Evolutionary conservation across 257 asterid species (phyloP).

Genomic region (Salvia hispanica): DNA sequence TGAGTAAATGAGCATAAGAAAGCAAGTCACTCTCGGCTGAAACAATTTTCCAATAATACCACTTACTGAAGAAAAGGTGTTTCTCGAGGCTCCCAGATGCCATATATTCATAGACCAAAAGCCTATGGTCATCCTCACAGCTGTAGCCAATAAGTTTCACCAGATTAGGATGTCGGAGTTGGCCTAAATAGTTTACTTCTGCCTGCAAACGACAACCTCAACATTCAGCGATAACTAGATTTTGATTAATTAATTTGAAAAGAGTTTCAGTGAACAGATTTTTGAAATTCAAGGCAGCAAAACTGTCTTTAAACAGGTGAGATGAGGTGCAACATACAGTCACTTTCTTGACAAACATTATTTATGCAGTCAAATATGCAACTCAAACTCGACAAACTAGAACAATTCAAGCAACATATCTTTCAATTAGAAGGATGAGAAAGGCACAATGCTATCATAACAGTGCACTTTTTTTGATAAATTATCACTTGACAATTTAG

Average conservation of each 20-base stretch:
- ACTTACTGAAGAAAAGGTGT: slow-evolving; percentile 80
- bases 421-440: background rate
- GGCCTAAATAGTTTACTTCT: slow-evolving; percentile 87
- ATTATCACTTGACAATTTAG: no score
- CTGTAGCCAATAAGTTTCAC: slow-evolving; percentile 88
- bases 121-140: slow-evolving; percentile 80
- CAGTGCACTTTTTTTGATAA: no score
- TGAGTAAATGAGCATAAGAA: no score
- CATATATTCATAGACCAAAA: slow-evolving; percentile 90
- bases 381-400: background rate
- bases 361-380: background rate
- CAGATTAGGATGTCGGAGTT: slow-evolving; percentile 76
- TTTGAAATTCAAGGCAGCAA: slow-evolving; percentile 5
- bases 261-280: background rate
- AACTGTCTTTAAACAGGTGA: no score
- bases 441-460: background rate
- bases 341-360: no score
- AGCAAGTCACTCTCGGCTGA: no score
- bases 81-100: slow-evolving; percentile 89
- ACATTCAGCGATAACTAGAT: slow-evolving; percentile 24
- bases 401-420: slow-evolving; percentile 6
- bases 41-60: slow-evolving; percentile 1
- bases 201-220: slow-evolving; percentile 54
- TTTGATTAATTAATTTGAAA: background rate
- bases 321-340: no score